phyloP scores from a whole-genome alignment of 495 filamentous ascomycete species.

The Tuber brumale region DNA sequence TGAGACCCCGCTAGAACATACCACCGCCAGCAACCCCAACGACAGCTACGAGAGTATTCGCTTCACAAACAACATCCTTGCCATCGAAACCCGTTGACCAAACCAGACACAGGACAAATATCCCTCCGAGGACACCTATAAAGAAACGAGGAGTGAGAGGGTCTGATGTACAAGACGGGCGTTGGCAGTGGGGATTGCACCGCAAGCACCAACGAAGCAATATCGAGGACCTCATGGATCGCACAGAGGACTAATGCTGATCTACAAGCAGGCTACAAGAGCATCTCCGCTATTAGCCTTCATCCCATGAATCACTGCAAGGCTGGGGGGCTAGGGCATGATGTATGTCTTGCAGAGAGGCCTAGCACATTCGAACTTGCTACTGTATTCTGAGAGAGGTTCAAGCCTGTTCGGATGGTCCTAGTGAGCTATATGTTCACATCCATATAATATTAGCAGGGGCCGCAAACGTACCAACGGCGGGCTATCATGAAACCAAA shows the following conservation, averaged over 20 bases:
- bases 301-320: background rate
- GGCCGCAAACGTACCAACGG: constrained; percentile 59
- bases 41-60: too few species aligned
- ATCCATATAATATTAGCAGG: background rate
- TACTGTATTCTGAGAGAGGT: constrained; percentile 63
- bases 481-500: constrained; percentile 87
- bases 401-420: constrained; percentile 70
- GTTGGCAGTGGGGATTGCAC: constrained; percentile 74
- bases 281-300: too few species aligned
- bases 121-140: constrained; percentile 81
- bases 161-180: constrained; percentile 64
- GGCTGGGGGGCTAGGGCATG: background rate
- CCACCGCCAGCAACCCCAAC: too few species aligned
- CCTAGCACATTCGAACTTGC: constrained; percentile 90
- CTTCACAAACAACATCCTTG: too few species aligned
- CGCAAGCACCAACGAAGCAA: constrained; percentile 72
- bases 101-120: too few species aligned
- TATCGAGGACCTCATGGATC: constrained; percentile 75
- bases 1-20: too few species aligned
- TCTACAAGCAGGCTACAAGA: constrained; percentile 62
- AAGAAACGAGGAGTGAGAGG: constrained; percentile 81
- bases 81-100: too few species aligned
- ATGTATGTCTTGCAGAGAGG: constrained; percentile 66
- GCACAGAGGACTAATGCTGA: constrained; percentile 76
- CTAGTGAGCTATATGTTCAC: constrained; percentile 53